Evolutionary conservation across 1,284 basidiomycete species (phyloP).

Genomic region (Puccinia horiana): DNA sequence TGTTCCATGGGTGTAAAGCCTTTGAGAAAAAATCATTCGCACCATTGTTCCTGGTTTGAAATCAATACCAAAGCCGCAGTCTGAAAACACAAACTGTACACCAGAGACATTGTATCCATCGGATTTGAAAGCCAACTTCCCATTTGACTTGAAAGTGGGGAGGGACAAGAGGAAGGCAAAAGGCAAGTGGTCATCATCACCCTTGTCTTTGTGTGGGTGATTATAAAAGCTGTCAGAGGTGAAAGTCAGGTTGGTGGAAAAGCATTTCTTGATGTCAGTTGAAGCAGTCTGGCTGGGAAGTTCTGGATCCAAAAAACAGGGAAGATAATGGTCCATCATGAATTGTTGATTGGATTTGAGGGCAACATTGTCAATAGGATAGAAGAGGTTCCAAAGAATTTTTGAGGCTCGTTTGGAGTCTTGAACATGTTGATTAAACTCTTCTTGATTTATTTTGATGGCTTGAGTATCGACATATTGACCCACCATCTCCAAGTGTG

Average conservation of each 20-base stretch:
- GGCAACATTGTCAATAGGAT: background rate
- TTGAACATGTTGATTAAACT: background rate
- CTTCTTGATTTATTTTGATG: background rate
- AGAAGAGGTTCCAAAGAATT: background rate
- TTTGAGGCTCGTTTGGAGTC: background rate
- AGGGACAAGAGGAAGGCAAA: too few species aligned
- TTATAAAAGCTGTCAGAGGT: too few species aligned
- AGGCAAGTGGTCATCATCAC: too few species aligned
- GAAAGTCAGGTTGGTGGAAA: too few species aligned
- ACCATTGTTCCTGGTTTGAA: too few species aligned
- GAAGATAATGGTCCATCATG: background rate
- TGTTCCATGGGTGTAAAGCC: too few species aligned
- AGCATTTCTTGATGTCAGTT: too few species aligned
- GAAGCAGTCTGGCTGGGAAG: too few species aligned
- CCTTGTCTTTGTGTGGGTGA: too few species aligned
- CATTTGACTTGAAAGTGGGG: background rate
- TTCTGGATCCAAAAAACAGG: too few species aligned
- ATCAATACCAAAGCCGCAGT: background rate
- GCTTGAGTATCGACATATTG: background rate
- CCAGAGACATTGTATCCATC: background rate
- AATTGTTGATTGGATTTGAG: background rate
- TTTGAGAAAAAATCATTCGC: too few species aligned
- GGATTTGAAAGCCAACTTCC: background rate
- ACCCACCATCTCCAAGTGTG: background rate
- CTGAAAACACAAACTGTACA: background rate